These are phyloP conservation scores for Grosmannia penicillata DNA, from an alignment of 2,329 filamentous ascomycete species.

Conservation along the genomic window DNA sequence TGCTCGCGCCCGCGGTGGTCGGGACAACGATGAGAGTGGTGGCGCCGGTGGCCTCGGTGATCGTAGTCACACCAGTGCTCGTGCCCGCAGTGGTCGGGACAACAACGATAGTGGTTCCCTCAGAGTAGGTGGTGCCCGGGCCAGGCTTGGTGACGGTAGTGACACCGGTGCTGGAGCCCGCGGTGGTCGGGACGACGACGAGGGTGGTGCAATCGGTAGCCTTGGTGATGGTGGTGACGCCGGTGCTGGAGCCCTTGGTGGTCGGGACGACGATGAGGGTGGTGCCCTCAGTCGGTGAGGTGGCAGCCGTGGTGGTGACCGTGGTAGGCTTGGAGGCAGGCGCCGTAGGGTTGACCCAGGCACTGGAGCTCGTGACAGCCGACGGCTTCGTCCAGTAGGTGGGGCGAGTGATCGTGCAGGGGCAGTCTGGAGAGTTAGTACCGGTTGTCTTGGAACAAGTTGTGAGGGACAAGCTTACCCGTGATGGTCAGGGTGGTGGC, in stretches of 20 bases:
- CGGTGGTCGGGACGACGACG: background rate
- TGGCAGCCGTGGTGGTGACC: background rate
- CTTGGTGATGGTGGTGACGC: background rate
- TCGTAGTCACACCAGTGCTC: no score
- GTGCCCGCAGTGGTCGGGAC: background rate
- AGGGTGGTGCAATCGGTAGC: constrained; percentile 2
- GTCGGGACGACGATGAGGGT: background rate
- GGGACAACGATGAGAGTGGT: background rate
- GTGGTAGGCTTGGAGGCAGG: background rate
- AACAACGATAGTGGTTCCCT: background rate
- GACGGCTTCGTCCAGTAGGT: background rate
- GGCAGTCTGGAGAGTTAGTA: constrained; percentile 7
- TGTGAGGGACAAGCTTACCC: constrained; percentile 2
- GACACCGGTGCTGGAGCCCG: background rate
- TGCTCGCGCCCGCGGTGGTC: no score
- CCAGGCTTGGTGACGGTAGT: background rate
- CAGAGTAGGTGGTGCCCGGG: background rate
- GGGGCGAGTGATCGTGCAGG: constrained; percentile 9
- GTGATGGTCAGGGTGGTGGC: constrained; percentile 12
- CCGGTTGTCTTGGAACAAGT: background rate
- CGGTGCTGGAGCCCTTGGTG: background rate
- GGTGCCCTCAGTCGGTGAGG: background rate
- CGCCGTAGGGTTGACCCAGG: background rate
- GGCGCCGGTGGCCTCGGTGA: background rate
- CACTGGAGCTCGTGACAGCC: background rate